Base-by-base conservation (phyloP, 495 filamentous ascomycete species). In the Lophiotrema nucula region DNA sequence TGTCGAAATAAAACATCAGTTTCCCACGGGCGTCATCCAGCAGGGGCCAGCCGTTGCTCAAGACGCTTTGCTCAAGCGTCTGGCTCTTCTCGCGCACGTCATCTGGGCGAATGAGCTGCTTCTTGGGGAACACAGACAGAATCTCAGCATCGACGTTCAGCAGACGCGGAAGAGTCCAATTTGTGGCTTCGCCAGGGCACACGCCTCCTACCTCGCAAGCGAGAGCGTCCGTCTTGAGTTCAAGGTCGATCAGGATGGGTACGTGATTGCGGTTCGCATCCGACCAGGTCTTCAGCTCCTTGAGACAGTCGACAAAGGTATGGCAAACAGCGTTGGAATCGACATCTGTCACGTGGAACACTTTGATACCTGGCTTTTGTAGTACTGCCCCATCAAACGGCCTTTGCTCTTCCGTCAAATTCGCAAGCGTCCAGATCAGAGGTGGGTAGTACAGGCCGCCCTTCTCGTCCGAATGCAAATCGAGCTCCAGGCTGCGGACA, bases 1-100 rank as follows among this genome's bases (percentile, higher is more conserved):
- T 68, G 53, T 71, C 69, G 61, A 71, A 69, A 4, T 65, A 56
- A 47, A 69, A 59, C 56, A 59, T 59, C 38, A 59, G 53, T 41
- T 19, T 39, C 3, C 56, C 56, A 25, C 56, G 47, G n/a, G 47
- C 39, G 22, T 33, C 38, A 21, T 52, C 47, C 1, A 70, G 57
- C 4, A 56, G 50, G 2, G 67, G 69, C 67, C 67, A 72, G 1
- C 68, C 66, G 18, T 67, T 26, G 19, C 51, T 46, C 6, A 69
- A 42, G 2, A 70, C 58, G 0, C 42, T 58, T 26, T 67, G n/a
- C 39, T 69, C 66, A 11, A 69, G 60, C 25, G 63, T 69, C 6
- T 65, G 38, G 23, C 47, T 46, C 0, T 25, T 31, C 22, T 60
- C 54, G 12, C 57, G 53, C 0, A 70, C 27, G 51, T 70, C 64